A percentile compares a stretch with the other conserved stretches of the same genome.
Evolutionary conservation across 2,329 filamentous ascomycete genomes (phyloP).

Genomic region (Xylariaceae sp.): DNA sequence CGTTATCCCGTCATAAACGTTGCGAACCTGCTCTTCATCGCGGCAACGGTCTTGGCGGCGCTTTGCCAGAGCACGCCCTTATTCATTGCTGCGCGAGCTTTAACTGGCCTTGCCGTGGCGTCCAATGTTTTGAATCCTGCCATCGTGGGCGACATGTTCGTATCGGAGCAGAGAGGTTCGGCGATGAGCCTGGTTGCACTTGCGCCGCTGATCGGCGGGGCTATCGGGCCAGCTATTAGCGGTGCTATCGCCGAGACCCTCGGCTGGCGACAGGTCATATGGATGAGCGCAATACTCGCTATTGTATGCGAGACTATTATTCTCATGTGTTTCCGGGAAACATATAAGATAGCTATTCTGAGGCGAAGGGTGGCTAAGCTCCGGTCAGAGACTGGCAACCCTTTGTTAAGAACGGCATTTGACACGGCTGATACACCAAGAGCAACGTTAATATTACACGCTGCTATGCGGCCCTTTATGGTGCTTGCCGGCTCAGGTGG

Average conservation of each 20-base stretch:
- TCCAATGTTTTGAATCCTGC: constrained; percentile 66
- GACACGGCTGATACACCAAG: constrained; percentile 32
- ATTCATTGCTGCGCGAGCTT: constrained; percentile 56
- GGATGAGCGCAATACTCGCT: constrained; percentile 52
- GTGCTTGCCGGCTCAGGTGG: constrained; percentile 55
- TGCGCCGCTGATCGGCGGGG: constrained; percentile 60
- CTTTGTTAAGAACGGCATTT: constrained; percentile 35
- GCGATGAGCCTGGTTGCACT: constrained; percentile 61
- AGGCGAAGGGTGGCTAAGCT: constrained; percentile 43
- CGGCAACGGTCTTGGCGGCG: constrained; percentile 51
- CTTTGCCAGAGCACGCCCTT: constrained; percentile 47
- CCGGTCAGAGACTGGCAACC: constrained; percentile 37
- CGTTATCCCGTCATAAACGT: constrained; percentile 57
- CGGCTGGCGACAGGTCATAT: constrained; percentile 58
- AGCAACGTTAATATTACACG: constrained; percentile 41
- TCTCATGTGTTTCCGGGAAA: constrained; percentile 58
- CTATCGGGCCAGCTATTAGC: constrained; percentile 58
- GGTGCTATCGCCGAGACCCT: constrained; percentile 56
- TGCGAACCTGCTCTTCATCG: constrained; percentile 55
- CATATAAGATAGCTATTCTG: constrained; percentile 62
- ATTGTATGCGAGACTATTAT: constrained; percentile 53
- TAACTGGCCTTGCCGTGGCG: constrained; percentile 65
- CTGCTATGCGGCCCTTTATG: constrained; percentile 49
- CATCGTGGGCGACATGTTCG: constrained; percentile 66
- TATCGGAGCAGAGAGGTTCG: constrained; percentile 57